Base-by-base conservation (phyloP, 2,329 filamentous ascomycete genomes). In the Apiospora kogelbergensis region DNA sequence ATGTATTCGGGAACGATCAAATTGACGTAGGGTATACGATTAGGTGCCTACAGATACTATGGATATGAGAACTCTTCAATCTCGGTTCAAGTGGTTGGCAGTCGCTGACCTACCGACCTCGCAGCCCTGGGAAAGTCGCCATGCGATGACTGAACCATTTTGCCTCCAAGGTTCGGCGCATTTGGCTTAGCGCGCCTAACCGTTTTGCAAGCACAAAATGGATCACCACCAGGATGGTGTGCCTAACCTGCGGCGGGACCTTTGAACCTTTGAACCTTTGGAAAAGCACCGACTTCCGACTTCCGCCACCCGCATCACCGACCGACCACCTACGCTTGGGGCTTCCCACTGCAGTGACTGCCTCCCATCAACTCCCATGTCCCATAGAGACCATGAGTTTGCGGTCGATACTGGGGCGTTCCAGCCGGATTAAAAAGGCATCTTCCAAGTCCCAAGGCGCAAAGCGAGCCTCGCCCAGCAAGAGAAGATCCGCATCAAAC, bases 381-480 rank as follows among this genome's bases (percentile, higher is more conserved):
- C 24, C 20, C 63, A 6, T 9, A 60, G 65, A 17, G 53, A 70
- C 70, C 63, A 79, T 79, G 77, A 76, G 76, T 68, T 67, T 79
- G 68, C 72, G 75, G 70, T 74, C 73, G 67, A 77, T 77, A 72
- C 70, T 79, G 68, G 73, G 78, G 67, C 73, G 76, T 70, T 76
- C 76, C 67, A 73, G 72, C 72, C 77, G 76, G 76, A 75, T 78
- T 77, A 78, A 71, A 71, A 79, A 78, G 71, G 22, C 66, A 15
- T 69, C 74, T 9, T 68, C 75, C 13, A 73, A 74, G 63, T 72
- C 69, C 65, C 69, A 72, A 20, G 72, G 72, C 69, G 69, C 72
- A 71, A 76, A 74, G 65, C 70, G 66, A 68, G 67, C 73, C 13
- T 67, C 74, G 26, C 63, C 71, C 26, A 72, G 70, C 63, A 70